Conservation (phyloP, 2,329 filamentous ascomycete species). For the Fusarium continuum region DNA sequence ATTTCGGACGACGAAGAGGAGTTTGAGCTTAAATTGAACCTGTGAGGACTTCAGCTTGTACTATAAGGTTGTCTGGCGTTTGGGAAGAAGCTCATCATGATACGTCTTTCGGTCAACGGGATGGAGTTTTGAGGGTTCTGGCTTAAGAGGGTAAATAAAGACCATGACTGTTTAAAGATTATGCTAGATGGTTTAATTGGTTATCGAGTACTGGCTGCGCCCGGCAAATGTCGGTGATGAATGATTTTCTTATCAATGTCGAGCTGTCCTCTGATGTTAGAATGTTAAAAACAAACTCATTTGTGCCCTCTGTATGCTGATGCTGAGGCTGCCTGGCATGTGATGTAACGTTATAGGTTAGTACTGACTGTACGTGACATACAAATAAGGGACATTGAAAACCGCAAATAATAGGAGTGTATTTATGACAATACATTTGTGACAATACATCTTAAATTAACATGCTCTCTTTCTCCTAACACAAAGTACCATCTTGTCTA, state of each 20-base stretch:
- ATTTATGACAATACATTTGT: too few relatives aligned
- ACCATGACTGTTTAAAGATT: background rate
- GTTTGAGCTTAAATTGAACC: conserved; percentile 63
- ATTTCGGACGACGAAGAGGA: conserved; percentile 59
- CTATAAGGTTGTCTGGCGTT: conserved; percentile 34
- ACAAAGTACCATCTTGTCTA: background rate
- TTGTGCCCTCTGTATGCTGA: too few relatives aligned
- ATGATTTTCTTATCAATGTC: background rate
- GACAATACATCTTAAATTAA: too few relatives aligned
- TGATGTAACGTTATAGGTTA: too few relatives aligned
- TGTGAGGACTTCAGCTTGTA: conserved; percentile 34
- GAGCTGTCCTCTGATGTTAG: background rate
- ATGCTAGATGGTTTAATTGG: background rate
- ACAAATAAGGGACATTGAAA: too few relatives aligned
- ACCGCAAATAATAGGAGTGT: too few relatives aligned
- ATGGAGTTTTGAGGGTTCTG: conserved; percentile 24
- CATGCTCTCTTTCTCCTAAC: background rate
- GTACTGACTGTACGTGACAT: too few relatives aligned
- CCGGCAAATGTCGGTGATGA: background rate
- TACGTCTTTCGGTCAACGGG: background rate
- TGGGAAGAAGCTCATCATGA: conserved; percentile 1
- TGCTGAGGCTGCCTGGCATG: too few relatives aligned
- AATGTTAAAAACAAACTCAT: too few relatives aligned
- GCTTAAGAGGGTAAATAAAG: background rate
- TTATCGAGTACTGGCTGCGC: background rate